phyloP scores from a whole-genome alignment of 106 monocot species.

The Chionographis japonica region DNA sequence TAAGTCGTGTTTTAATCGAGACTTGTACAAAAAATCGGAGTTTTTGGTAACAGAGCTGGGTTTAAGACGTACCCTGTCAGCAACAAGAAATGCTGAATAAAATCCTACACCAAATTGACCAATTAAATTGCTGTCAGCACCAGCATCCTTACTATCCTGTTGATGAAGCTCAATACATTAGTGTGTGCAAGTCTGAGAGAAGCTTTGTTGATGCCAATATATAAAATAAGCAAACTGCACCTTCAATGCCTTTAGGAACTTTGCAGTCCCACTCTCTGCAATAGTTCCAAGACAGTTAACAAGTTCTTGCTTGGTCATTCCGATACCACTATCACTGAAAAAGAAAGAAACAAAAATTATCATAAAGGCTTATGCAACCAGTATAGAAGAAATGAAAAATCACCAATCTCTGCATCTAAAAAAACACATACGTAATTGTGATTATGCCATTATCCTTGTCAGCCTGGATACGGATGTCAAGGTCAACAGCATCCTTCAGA shows the following conservation, averaged over 20 bases:
- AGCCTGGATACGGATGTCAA: slow-evolving; percentile 85
- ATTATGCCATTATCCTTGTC: slow-evolving; percentile 93
- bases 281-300: slow-evolving; percentile 95
- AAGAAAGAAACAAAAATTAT: background rate
- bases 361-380: too few species aligned
- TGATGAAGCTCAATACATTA: background rate
- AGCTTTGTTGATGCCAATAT: background rate
- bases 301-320: slow-evolving; percentile 92
- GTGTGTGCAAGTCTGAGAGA: background rate
- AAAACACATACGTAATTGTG: slow-evolving; percentile 74
- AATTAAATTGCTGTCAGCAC: slow-evolving; percentile 81
- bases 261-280: slow-evolving; percentile 98
- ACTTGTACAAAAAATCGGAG: too few species aligned
- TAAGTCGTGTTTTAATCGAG: too few species aligned
- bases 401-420: background rate
- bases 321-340: slow-evolving; percentile 87
- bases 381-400: too few species aligned
- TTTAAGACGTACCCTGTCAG: slow-evolving; percentile 56
- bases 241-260: slow-evolving; percentile 91
- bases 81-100: slow-evolving; percentile 94
- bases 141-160: slow-evolving; percentile 93
- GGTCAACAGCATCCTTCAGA: slow-evolving; percentile 73
- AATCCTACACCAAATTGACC: slow-evolving; percentile 99
- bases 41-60: too few species aligned
- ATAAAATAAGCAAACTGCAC: slow-evolving; percentile 19